Percentiles rank a stretch among this genome's conserved stretches.
These are phyloP conservation scores for Citrus reticulata DNA, from an alignment of 345 rosid genomes.

Conservation along the genomic window DNA sequence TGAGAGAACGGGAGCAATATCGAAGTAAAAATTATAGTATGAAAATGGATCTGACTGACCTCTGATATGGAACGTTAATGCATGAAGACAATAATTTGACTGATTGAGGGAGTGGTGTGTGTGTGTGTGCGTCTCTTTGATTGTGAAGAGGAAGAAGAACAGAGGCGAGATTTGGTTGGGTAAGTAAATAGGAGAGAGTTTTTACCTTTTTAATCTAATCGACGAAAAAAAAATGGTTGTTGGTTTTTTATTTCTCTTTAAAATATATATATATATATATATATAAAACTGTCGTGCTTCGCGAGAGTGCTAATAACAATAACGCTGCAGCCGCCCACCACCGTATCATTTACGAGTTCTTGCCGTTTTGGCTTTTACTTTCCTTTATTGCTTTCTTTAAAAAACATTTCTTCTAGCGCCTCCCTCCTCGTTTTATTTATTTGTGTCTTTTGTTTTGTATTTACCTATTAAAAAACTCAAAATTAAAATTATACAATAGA, in stretches of 20 bases:
- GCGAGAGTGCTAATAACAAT: background rate
- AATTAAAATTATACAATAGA: no score
- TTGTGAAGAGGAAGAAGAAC: background rate
- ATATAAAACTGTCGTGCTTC: background rate
- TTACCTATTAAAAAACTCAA: no score
- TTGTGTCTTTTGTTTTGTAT: background rate
- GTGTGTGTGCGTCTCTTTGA: no score
- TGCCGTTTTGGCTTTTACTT: background rate
- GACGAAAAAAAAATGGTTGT: no score
- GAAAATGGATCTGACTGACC: slow-evolving; percentile 13
- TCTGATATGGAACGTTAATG: background rate
- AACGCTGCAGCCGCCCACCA: no score
- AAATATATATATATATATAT: no score
- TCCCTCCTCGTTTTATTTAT: background rate
- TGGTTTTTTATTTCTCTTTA: no score
- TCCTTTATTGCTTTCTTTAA: background rate
- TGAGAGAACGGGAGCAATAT: background rate
- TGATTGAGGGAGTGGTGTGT: no score
- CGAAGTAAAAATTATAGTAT: background rate
- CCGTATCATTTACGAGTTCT: background rate
- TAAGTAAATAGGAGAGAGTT: background rate
- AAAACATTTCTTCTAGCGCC: no score
- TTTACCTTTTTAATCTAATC: background rate
- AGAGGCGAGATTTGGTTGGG: background rate
- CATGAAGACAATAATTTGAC: background rate